These are phyloP conservation scores for Aspergillus sp. DNA, from an alignment of 2,329 filamentous ascomycete species.

Conservation along the genomic window DNA sequence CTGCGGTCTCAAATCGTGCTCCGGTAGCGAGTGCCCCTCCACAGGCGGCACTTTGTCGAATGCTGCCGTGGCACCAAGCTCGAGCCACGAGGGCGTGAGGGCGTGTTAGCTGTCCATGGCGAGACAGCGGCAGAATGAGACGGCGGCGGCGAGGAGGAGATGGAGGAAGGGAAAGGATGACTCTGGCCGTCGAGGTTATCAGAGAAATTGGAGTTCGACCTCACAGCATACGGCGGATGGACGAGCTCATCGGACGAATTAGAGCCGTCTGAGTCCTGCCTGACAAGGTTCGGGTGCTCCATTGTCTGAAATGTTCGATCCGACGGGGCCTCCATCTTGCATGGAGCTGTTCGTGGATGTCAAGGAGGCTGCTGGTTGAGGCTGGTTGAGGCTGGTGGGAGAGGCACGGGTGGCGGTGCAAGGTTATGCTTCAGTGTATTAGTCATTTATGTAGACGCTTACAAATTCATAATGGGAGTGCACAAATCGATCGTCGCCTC, in stretches of 20 bases:
- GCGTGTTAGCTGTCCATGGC: constrained; percentile 28
- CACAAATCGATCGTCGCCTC: neutral
- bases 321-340: constrained; percentile 13
- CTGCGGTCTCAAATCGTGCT: constrained; percentile 44
- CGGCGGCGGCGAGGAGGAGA: constrained; percentile 24
- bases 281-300: constrained; percentile 35
- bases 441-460: no score
- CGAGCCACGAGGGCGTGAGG: constrained; percentile 33
- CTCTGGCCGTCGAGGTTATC: constrained; percentile 22
- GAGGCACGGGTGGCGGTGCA: constrained; percentile 25
- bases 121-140: constrained; percentile 18
- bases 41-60: constrained; percentile 29
- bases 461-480: no score
- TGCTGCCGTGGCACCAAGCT: constrained; percentile 33
- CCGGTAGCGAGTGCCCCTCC: constrained; percentile 19
- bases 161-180: constrained; percentile 22
- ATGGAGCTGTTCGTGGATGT: no score
- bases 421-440: neutral
- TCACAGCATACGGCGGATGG: constrained; percentile 23
- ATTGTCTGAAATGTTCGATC: constrained; percentile 23
- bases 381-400: constrained; percentile 9
- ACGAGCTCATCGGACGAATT: constrained; percentile 35
- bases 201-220: constrained; percentile 22
- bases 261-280: constrained; percentile 32
- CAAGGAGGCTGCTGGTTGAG: no score